Conservation (phyloP, 2,329 filamentous ascomycete genomes). For the Ceratocystis huliohia region DNA sequence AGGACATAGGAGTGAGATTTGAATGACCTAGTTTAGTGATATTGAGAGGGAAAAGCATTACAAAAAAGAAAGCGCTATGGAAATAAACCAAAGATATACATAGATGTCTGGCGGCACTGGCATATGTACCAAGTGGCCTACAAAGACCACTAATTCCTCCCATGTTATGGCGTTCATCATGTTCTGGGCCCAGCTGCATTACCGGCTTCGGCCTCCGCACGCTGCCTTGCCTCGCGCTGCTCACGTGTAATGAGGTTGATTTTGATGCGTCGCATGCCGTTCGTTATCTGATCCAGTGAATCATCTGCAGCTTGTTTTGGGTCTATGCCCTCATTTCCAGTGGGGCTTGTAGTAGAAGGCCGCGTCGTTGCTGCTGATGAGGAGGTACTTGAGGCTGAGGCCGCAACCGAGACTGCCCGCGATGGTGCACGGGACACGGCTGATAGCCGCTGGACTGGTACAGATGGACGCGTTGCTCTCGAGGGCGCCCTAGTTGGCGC, state of each 20-base stretch:
- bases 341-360: conserved; percentile 18
- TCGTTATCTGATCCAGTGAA: conserved; percentile 43
- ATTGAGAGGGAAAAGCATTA: conserved; percentile 2
- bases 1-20: background rate
- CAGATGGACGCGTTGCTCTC: background rate
- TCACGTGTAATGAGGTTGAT: conserved; percentile 48
- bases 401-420: conserved; percentile 4
- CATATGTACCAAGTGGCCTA: background rate
- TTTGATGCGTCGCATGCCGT: conserved; percentile 50
- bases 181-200: background rate
- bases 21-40: background rate
- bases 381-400: background rate
- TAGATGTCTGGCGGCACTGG: background rate
- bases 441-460: conserved; percentile 1
- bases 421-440: conserved; percentile 13
- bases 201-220: conserved; percentile 10
- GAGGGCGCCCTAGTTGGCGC: background rate
- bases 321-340: background rate
- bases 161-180: background rate
- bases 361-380: conserved; percentile 16
- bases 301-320: conserved; percentile 24
- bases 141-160: background rate
- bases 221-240: conserved; percentile 37
- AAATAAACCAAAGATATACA: conserved; percentile 1
- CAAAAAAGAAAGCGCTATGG: background rate